A percentile compares a stretch with the other conserved stretches of the same genome.
Conservation (phyloP, 129 eudicot species). For the Arctium lappa region DNA sequence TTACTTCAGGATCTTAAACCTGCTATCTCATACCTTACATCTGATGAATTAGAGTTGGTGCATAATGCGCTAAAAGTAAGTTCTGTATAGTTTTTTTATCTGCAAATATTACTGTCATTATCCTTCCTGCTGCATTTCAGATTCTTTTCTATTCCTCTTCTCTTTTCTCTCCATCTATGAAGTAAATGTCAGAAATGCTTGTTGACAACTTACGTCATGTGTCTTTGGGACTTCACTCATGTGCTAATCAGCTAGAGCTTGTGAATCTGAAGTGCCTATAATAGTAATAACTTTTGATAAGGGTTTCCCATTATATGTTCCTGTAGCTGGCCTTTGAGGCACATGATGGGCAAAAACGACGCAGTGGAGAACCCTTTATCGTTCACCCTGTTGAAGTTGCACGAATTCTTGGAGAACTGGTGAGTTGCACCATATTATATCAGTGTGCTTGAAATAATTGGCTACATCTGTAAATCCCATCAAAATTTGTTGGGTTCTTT, state of each 20-base stretch:
- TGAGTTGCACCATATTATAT: conserved; percentile 37
- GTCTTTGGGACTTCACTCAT: background rate
- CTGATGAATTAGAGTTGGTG: conserved; percentile 63
- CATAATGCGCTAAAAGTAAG: conserved; percentile 76
- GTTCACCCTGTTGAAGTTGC: conserved; percentile 99
- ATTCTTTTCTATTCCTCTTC: background rate
- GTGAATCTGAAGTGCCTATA: background rate
- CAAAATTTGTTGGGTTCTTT: no score
- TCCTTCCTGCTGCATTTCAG: background rate
- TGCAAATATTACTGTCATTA: conserved; percentile 7
- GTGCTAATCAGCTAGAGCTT: background rate
- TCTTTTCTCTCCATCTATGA: background rate
- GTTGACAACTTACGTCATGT: background rate
- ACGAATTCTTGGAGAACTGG: conserved; percentile 82
- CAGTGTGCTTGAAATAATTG: background rate
- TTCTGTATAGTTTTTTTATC: background rate
- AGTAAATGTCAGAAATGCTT: background rate
- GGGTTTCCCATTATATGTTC: background rate
- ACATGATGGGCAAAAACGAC: conserved; percentile 94
- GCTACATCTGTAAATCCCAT: no score
- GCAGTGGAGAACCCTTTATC: conserved; percentile 98
- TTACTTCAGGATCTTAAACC: conserved; percentile 76
- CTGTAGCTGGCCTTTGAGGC: conserved; percentile 97
- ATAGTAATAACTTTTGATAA: background rate
- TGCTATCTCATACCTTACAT: conserved; percentile 67